Evolutionary conservation across 495 filamentous ascomycete genomes (phyloP).

Genomic region (Podospora conica): DNA sequence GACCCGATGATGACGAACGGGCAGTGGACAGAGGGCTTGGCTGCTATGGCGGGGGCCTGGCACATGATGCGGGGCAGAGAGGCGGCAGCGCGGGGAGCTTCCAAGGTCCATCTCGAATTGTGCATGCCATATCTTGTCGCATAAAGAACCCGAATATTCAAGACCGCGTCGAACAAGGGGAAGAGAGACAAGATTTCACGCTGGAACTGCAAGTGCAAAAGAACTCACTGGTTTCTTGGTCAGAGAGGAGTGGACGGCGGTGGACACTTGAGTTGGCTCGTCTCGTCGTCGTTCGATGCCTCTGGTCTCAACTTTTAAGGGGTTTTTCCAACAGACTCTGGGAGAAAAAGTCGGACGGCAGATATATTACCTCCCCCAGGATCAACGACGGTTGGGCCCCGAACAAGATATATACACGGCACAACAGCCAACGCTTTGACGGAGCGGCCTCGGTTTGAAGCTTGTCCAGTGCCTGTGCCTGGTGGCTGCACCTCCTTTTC

Average conservation of each 20-base stretch:
- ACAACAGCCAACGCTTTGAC: neutral
- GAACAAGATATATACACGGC: neutral
- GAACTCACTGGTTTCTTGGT: neutral
- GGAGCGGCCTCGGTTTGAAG: neutral
- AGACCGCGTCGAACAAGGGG: neutral
- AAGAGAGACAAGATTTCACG: too few relatives aligned
- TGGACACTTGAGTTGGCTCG: too few relatives aligned
- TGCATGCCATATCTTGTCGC: neutral
- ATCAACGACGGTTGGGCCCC: neutral
- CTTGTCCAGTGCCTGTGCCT: neutral
- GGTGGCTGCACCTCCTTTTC: neutral
- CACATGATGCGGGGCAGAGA: neutral
- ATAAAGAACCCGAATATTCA: too few relatives aligned
- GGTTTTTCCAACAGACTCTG: neutral
- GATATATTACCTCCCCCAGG: neutral
- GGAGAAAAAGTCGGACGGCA: neutral
- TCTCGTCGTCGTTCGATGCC: neutral
- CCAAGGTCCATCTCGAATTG: neutral
- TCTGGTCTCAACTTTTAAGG: neutral
- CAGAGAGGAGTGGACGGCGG: neutral
- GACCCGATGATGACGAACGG: neutral
- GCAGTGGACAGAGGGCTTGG: neutral
- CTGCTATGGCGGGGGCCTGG: neutral
- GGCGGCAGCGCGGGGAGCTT: neutral
- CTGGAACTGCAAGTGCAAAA: neutral